Base-by-base conservation (phyloP, 352 stramenopile genomes). In the Globisporangium nunn region DNA sequence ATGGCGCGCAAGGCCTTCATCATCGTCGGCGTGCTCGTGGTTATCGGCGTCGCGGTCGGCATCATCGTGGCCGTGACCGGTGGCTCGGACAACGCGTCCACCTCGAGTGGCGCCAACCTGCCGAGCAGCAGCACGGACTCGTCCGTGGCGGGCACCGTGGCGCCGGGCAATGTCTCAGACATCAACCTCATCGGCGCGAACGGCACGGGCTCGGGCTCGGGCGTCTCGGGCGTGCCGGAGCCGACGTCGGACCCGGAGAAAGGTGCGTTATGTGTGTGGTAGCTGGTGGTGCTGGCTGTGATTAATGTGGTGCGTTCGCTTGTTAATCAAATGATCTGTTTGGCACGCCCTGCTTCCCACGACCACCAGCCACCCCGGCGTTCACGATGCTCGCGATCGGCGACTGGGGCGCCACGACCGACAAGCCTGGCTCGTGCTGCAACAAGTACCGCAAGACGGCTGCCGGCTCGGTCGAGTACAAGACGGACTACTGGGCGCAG, bases 371-470 rank as follows among this genome's bases (percentile, higher is more conserved):
- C 40, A 71, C 73, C 41, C 54, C 64, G 0, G 78, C 79, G 4
- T 71, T 93, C 14, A 87, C 85, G 2, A 90, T 94, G 76, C 68
- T 94, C n/a, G 85, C 85, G 15, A 87, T 94, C 51, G 85, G 85
- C 18, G 85, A 94, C 62, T 94, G 85, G 85, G 85, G 85, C 1
- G 85, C 82, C 6, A 94, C 85, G 31, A 91, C 81, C 6, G 82
- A 92, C 68, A 91, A 93, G 66, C 82, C 85, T 2, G 85, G 85
- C 31, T 91, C 82, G 59, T 95, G 85, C 72, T 95, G 85, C 63
- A 92, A 91, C 74, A 90, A 93, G 69, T 95, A 95, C 70, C 80
- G 80, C 41, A 90, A 88, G 69, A 83, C 81, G 11, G 74, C 75
- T 15, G 72, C 77, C 56, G 82, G 90, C 61, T 88, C 83, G 63